Percentiles rank a stretch among this genome's conserved stretches.
These are phyloP conservation scores for Bolboschoenus planiculmis DNA, from an alignment of 176 grass and related monocot genomes.

Conservation along the genomic window DNA sequence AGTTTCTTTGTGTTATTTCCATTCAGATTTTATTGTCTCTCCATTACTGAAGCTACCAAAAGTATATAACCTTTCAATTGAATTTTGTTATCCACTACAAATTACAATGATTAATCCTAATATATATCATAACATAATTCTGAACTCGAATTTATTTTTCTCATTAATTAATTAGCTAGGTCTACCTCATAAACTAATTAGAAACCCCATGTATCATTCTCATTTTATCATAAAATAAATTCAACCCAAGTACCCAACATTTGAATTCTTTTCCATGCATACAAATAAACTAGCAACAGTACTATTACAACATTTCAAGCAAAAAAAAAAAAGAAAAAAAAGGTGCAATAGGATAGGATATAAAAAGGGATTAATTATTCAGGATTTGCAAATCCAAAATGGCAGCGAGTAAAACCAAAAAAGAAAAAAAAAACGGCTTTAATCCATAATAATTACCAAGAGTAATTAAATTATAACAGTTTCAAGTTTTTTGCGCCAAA, in stretches of 20 bases:
- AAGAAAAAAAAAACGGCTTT: not conserved
- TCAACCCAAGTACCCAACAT: too few species aligned
- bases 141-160: too few species aligned
- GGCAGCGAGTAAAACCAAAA: not conserved
- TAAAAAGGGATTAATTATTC: not conserved
- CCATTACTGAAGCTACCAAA: too few species aligned
- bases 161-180: too few species aligned
- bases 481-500: constrained; percentile 5
- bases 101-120: too few species aligned
- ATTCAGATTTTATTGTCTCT: too few species aligned
- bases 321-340: too few species aligned
- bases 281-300: too few species aligned
- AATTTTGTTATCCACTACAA: not conserved
- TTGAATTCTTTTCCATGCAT: too few species aligned
- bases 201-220: not conserved
- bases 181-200: not conserved
- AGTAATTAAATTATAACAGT: not conserved
- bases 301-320: too few species aligned
- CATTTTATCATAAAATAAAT: not conserved
- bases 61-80: not conserved
- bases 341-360: not conserved
- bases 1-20: too few species aligned
- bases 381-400: constrained; percentile 2
- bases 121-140: too few species aligned
- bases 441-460: not conserved